A percentile compares a stretch with the other conserved stretches of the same genome.
These are phyloP conservation scores for Phytophthora fragariaefolia DNA, from an alignment of 352 stramenopile genomes.

Conservation along the genomic window DNA sequence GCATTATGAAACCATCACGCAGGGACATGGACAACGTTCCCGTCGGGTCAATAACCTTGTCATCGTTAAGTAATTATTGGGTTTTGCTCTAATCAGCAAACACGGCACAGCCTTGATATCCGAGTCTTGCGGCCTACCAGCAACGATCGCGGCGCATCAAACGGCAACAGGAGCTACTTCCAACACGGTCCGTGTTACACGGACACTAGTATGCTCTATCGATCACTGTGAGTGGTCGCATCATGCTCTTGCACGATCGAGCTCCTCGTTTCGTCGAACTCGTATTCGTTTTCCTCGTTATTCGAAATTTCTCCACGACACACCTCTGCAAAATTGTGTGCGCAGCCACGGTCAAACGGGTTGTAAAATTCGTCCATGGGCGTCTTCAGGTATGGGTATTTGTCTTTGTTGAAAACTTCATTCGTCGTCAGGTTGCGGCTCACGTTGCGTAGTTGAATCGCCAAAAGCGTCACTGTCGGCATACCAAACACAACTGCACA, in stretches of 20 bases:
- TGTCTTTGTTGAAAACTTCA: conserved; percentile 91
- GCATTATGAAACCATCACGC: too few relatives aligned
- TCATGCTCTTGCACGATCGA: conserved; percentile 30
- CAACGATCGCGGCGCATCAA: conserved; percentile 5
- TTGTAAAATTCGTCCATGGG: conserved; percentile 82
- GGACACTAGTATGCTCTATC: too few relatives aligned
- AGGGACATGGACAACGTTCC: too few relatives aligned
- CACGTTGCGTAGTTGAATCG: conserved; percentile 79
- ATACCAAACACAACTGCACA: conserved; percentile 68
- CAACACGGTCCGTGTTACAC: neutral
- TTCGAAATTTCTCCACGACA: conserved; percentile 38
- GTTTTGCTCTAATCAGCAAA: neutral
- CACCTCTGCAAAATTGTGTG: conserved; percentile 65
- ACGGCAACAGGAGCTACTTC: conserved; percentile 15
- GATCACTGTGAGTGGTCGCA: conserved; percentile 12
- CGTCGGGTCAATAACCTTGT: neutral
- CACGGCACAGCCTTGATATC: neutral
- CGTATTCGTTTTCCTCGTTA: conserved; percentile 23
- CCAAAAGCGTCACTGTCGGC: conserved; percentile 66
- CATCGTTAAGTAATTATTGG: neutral
- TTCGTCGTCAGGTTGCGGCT: conserved; percentile 81
- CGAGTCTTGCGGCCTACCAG: neutral
- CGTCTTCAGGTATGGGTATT: conserved; percentile 87
- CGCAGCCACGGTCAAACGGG: conserved; percentile 72
- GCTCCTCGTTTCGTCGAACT: conserved; percentile 16